Percentiles rank a stretch among this genome's conserved stretches.
phyloP scores from a whole-genome alignment of 139 green algal genomes.

The Chlamydomonas schloesseri region DNA sequence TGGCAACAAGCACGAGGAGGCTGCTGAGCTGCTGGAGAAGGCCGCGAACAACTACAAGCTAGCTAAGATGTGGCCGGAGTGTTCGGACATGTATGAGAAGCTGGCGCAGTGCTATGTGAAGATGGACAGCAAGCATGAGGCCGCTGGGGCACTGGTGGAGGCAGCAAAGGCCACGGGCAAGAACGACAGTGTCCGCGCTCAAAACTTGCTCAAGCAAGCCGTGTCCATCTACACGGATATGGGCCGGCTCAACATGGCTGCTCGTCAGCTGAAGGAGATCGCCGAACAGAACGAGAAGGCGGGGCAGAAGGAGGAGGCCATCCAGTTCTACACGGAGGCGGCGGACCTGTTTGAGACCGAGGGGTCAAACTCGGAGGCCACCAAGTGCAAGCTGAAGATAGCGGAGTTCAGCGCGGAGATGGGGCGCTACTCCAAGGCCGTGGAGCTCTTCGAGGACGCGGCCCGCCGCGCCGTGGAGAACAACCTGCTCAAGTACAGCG shows the following conservation, averaged over 20 bases:
- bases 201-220: constrained; percentile 73
- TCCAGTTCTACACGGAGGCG: constrained; percentile 88
- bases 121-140: constrained; percentile 92
- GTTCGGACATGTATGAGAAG: constrained; percentile 82
- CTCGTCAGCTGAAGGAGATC: constrained; percentile 87
- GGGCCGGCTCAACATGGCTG: constrained; percentile 94
- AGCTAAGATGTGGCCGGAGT: constrained; percentile 85
- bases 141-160: constrained; percentile 87
- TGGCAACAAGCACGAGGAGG: constrained; percentile 95
- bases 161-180: constrained; percentile 90
- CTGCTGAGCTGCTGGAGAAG: constrained; percentile 92
- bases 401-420: constrained; percentile 83
- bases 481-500: constrained; percentile 96
- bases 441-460: constrained; percentile 61
- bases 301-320: constrained; percentile 76
- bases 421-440: constrained; percentile 61
- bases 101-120: constrained; percentile 88
- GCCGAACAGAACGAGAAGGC: constrained; percentile 89
- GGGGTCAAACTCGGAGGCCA: constrained; percentile 81
- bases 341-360: constrained; percentile 92
- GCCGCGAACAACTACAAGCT: constrained; percentile 97
- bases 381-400: constrained; percentile 82
- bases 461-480: constrained; percentile 79
- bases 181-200: constrained; percentile 38
- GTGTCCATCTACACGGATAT: constrained; percentile 94